phyloP scores from a whole-genome alignment of 148 eudicot species.

The Salicornia ramosissima region DNA sequence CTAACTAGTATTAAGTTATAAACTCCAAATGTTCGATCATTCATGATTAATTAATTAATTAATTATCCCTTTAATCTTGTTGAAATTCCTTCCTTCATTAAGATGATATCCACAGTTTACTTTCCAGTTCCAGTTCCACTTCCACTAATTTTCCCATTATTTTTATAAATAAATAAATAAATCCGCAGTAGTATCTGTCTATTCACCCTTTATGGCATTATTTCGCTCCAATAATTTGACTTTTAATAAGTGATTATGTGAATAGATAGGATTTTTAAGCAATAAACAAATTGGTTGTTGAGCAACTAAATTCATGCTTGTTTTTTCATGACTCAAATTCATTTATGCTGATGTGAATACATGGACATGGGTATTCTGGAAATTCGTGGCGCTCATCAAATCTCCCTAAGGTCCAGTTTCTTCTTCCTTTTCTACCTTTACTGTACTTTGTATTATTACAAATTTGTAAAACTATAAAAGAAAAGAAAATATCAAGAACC shows the following conservation, averaged over 20 bases:
- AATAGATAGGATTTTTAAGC: too few species aligned
- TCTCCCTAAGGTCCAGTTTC: slow-evolving; percentile 21
- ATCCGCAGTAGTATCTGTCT: too few species aligned
- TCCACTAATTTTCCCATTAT: background rate
- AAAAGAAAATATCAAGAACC: too few species aligned
- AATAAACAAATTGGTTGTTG: slow-evolving; percentile 6
- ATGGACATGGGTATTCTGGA: background rate
- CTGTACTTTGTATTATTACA: background rate
- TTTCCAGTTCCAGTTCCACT: background rate
- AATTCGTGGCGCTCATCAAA: background rate
- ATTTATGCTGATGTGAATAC: background rate
- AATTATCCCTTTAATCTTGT: background rate
- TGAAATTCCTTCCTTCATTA: background rate
- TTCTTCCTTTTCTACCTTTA: slow-evolving; percentile 10
- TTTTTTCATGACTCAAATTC: background rate
- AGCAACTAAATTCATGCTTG: slow-evolving; percentile 7
- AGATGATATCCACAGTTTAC: background rate
- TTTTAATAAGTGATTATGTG: too few species aligned
- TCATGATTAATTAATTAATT: background rate
- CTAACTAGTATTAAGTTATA: too few species aligned
- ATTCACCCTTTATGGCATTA: too few species aligned
- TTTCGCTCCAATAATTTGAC: too few species aligned
- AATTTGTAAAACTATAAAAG: background rate
- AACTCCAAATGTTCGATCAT: too few species aligned
- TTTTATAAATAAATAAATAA: too few species aligned